Conservation (phyloP, 495 filamentous ascomycete genomes). For the Lophium mytilinum region DNA sequence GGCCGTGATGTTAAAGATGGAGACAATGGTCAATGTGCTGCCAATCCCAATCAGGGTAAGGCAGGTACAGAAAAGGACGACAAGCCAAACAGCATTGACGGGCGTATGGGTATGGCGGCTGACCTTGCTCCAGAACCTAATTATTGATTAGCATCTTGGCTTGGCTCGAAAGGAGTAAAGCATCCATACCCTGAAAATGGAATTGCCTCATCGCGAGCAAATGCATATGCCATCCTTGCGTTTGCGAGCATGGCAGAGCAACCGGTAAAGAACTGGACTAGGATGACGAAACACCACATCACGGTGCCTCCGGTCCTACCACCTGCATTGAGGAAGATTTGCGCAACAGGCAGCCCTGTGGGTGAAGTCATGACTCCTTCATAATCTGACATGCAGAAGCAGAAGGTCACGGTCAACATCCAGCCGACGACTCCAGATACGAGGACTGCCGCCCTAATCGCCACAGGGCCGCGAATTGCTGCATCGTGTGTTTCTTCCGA, state of each 20-base stretch:
- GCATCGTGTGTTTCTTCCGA: constrained; percentile 68
- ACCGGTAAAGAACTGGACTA: constrained; percentile 66
- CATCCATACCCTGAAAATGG: constrained; percentile 52
- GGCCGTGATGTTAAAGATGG: constrained; percentile 65
- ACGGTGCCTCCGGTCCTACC: constrained; percentile 50
- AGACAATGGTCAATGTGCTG: constrained; percentile 55
- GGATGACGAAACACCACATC: constrained; percentile 64
- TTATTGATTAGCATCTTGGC: constrained; percentile 1
- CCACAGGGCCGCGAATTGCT: constrained; percentile 55
- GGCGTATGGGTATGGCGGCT: constrained; percentile 54
- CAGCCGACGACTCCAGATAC: constrained; percentile 59
- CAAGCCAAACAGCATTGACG: constrained; percentile 64
- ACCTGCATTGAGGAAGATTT: constrained; percentile 64
- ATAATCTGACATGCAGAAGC: constrained; percentile 60
- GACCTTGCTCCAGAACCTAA: constrained; percentile 49
- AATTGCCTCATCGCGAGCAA: constrained; percentile 60
- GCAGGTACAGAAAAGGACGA: constrained; percentile 52
- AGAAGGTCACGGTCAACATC: constrained; percentile 59
- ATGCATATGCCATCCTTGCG: constrained; percentile 66
- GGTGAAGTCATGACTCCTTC: constrained; percentile 53
- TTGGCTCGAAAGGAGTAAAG: neutral
- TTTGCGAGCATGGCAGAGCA: constrained; percentile 64
- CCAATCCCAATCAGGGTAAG: constrained; percentile 64
- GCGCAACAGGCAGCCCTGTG: constrained; percentile 59
- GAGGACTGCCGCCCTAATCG: constrained; percentile 55